Evolutionary conservation across 495 filamentous ascomycete species (phyloP).

Genomic region (Entonaema liquescens): DNA sequence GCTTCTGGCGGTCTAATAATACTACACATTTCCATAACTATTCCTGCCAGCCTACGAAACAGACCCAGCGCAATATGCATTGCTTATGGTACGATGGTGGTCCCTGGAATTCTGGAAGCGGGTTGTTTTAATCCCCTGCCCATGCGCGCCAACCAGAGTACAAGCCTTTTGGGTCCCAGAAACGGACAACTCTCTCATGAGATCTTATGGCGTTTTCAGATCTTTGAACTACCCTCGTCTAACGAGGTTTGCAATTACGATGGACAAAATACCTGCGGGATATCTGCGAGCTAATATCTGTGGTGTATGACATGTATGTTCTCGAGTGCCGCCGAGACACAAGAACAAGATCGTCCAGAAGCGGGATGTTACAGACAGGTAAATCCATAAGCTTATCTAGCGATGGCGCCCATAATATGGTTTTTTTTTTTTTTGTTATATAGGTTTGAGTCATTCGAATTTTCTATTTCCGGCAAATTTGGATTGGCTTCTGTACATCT

Average conservation of each 20-base stretch:
- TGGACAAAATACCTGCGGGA: background rate
- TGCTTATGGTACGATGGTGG: conserved; percentile 9
- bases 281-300: background rate
- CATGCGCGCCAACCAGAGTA: conserved; percentile 36
- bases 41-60: background rate
- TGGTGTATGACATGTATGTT: background rate
- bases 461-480: conserved; percentile 1
- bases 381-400: conserved; percentile 1
- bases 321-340: conserved; percentile 34
- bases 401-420: conserved; percentile 2
- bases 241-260: background rate
- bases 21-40: conserved; percentile 28
- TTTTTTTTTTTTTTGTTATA: background rate
- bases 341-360: background rate
- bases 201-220: background rate
- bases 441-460: conserved; percentile 8
- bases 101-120: conserved; percentile 27
- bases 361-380: background rate
- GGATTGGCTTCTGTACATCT: background rate
- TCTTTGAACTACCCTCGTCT: conserved; percentile 5
- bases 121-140: conserved; percentile 14
- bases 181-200: conserved; percentile 4
- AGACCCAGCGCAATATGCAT: background rate
- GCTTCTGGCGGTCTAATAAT: conserved; percentile 39
- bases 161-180: conserved; percentile 4